Evolutionary conservation across 345 rosid species (phyloP), one percentile per base, ranked within the genome.

Genomic region (Brassica nigra): DNA sequence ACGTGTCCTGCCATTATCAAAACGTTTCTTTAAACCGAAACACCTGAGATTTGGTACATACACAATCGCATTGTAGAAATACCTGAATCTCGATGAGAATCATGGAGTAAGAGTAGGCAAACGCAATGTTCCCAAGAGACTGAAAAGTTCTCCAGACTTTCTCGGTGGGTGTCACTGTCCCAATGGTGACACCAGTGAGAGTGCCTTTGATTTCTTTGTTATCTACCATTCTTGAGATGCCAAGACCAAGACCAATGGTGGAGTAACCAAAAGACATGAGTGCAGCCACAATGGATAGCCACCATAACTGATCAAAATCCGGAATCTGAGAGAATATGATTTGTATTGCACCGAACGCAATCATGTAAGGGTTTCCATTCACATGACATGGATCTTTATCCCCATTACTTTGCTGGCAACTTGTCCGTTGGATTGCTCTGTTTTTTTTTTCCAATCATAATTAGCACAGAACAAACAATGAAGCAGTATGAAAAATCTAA

Each of bases 71-170:
- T 44, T 4, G 3, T 4, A 47, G 15, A 23, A 49, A 7, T 74
- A 88, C 98, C 93, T 94, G 97, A 77, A 94, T 92, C 76, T 94
- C 98, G 2, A 94, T 84, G 44, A 92, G 93, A 78, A 94, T 88
- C 69, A 91, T 66, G 5, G 98, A 90, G 87, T 80, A 91, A 12
- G 97, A 89, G 75, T 94, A 94, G 12, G 98, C 98, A 33, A 94
- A 94, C 18, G 98, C 97, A 28, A 94, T 87, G 86, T 90, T 88
- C 0, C 98, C 98, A 5, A 94, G 97, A 16, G 98, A 95, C 34
- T 90, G 98, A 85, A 92, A 92, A 64, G 91, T 92, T 64, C 81
- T 81, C 97, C 98, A 94, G n/a, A 90, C 82, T 80, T 94, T 94
- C 33, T 94, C 81, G 1, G 91, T 52, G 8, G 58, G 58, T 15